A percentile compares a stretch with the other conserved stretches of the same genome.
Evolutionary conservation across 257 asterid species (phyloP).

Genomic region (Solanum okadae): DNA sequence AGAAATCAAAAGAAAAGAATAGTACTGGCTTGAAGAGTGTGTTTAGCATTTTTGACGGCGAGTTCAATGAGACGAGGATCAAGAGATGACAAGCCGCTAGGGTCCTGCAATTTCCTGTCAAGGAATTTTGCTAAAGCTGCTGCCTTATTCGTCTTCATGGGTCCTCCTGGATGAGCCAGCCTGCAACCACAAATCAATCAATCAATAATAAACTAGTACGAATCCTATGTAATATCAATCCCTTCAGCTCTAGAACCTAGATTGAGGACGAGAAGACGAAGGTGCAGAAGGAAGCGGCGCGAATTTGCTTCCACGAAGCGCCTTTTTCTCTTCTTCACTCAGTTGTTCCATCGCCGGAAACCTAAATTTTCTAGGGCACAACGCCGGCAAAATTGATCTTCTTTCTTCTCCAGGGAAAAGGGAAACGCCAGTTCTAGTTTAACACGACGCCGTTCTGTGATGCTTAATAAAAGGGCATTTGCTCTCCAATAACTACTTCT

Average conservation of each 20-base stretch:
- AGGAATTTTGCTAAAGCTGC: conserved; percentile 93
- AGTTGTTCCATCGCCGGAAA: conserved; percentile 44
- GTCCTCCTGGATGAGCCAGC: conserved; percentile 93
- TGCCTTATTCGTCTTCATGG: conserved; percentile 91
- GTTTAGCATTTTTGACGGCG: conserved; percentile 79
- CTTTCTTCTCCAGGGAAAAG: background rate
- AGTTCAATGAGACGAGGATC: conserved; percentile 70
- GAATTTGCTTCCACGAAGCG: conserved; percentile 91
- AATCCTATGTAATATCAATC: background rate
- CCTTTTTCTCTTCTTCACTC: conserved; percentile 83
- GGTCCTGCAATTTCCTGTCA: conserved; percentile 78
- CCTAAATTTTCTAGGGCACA: background rate
- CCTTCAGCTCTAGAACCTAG: conserved; percentile 31
- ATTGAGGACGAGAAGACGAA: conserved; percentile 23
- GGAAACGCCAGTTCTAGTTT: background rate
- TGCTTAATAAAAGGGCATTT: background rate
- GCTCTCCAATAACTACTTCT: background rate
- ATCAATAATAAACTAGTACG: background rate
- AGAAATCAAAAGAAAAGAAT: background rate
- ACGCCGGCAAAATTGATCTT: background rate
- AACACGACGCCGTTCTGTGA: background rate
- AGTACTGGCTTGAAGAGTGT: conserved; percentile 60
- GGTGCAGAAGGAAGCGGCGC: conserved; percentile 85
- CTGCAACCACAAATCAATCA: conserved; percentile 18
- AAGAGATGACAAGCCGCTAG: conserved; percentile 68